A percentile compares a stretch with the other conserved stretches of the same genome.
Conservation (phyloP, 2,329 filamentous ascomycete genomes). For the Cladosporium sphaerospermum region DNA sequence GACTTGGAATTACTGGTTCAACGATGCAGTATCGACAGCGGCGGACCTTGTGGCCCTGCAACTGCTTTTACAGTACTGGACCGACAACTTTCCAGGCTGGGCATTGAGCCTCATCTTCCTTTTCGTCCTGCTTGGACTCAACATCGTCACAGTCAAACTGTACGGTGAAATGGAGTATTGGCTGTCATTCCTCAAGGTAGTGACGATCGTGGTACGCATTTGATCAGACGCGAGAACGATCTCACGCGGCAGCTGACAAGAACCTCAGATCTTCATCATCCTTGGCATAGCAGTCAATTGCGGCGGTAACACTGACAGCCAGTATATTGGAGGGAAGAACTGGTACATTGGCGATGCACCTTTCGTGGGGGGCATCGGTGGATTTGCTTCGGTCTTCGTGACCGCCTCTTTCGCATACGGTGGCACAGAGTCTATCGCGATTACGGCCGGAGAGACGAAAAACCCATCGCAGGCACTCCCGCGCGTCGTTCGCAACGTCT, state of each 20-base stretch:
- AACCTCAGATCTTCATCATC: constrained; percentile 49
- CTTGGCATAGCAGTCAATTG: constrained; percentile 55
- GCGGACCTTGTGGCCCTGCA: constrained; percentile 56
- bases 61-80: constrained; percentile 57
- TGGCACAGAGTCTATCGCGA: constrained; percentile 56
- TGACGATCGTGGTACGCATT: constrained; percentile 39
- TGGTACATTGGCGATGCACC: constrained; percentile 56
- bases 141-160: constrained; percentile 47
- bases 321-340: constrained; percentile 66
- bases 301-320: constrained; percentile 57
- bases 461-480: constrained; percentile 57
- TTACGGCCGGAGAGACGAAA: constrained; percentile 61
- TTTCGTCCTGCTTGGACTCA: constrained; percentile 48
- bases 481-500: constrained; percentile 62
- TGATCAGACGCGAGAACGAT: too few species aligned
- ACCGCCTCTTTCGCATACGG: constrained; percentile 55
- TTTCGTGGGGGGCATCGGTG: constrained; percentile 59
- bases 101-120: constrained; percentile 58
- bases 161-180: constrained; percentile 53
- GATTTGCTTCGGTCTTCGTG: constrained; percentile 60
- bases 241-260: neutral
- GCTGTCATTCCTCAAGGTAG: constrained; percentile 50
- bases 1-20: constrained; percentile 60
- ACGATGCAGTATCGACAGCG: constrained; percentile 56
- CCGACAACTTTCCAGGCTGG: constrained; percentile 56